Conservation (phyloP, 2,329 filamentous ascomycete species). For the Phaeosphaeriaceae sp. region DNA sequence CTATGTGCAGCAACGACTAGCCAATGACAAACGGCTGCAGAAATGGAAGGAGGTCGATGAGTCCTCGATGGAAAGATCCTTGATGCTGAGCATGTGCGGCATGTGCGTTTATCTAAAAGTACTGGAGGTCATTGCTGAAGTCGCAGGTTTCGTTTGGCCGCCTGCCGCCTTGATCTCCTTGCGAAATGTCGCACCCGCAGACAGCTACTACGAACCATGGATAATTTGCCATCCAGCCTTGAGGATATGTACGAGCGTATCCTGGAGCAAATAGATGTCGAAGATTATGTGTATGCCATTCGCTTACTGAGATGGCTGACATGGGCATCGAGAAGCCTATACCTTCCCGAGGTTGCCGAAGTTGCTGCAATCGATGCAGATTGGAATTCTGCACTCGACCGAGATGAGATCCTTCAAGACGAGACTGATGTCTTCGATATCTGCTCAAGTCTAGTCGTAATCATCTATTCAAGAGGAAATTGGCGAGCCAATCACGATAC, state of each 20-base stretch:
- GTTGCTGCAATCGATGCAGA: slow-evolving; percentile 34
- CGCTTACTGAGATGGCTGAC: slow-evolving; percentile 36
- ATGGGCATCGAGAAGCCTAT: slow-evolving; percentile 29
- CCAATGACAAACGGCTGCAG: background rate
- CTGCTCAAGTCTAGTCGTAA: slow-evolving; percentile 37
- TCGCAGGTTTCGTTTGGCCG: slow-evolving; percentile 31
- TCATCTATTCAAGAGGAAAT: slow-evolving; percentile 10
- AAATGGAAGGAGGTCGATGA: slow-evolving; percentile 30
- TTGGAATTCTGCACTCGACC: slow-evolving; percentile 38
- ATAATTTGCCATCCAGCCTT: slow-evolving; percentile 18
- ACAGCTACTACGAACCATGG: slow-evolving; percentile 15
- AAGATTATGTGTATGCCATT: slow-evolving; percentile 22
- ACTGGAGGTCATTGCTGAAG: too few species aligned
- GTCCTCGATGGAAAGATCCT: too few species aligned
- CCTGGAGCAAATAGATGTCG: slow-evolving; percentile 12
- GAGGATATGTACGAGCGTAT: slow-evolving; percentile 26
- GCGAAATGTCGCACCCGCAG: slow-evolving; percentile 14
- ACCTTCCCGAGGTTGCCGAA: slow-evolving; percentile 32
- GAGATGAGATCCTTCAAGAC: slow-evolving; percentile 44
- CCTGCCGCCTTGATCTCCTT: slow-evolving; percentile 22
- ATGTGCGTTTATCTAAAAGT: too few species aligned
- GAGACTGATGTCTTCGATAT: slow-evolving; percentile 38
- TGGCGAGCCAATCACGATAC: background rate
- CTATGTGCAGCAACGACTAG: slow-evolving; percentile 1
- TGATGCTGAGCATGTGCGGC: too few species aligned